Percentiles rank a stretch among this genome's conserved stretches.
These are phyloP conservation scores for Rachicladosporium sp. DNA, from an alignment of 2,329 filamentous ascomycete species.

Conservation along the genomic window DNA sequence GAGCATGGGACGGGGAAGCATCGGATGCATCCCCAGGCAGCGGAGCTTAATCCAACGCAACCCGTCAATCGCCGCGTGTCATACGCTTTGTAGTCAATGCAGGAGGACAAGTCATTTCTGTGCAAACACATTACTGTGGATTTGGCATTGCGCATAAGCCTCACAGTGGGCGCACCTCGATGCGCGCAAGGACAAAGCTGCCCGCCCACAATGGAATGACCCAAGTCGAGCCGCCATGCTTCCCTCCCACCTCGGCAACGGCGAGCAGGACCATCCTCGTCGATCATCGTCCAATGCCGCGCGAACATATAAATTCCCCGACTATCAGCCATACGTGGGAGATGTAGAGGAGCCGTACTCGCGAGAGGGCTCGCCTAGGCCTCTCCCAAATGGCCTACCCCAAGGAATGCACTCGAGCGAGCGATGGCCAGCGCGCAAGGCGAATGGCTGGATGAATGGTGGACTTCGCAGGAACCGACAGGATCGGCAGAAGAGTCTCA, in stretches of 20 bases:
- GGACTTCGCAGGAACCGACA: slow-evolving; percentile 39
- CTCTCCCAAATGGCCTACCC: slow-evolving; percentile 21
- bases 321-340: slow-evolving; percentile 1
- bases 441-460: slow-evolving; percentile 32
- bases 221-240: too few relatives aligned
- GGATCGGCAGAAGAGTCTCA: slow-evolving; percentile 70
- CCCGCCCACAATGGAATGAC: too few relatives aligned
- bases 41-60: too few relatives aligned
- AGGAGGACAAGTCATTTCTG: too few relatives aligned
- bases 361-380: slow-evolving; percentile 11
- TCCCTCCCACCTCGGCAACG: slow-evolving; percentile 8
- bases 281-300: slow-evolving; percentile 15
- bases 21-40: too few relatives aligned
- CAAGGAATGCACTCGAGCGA: slow-evolving; percentile 31
- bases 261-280: slow-evolving; percentile 11
- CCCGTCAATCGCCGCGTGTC: too few relatives aligned
- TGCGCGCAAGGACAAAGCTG: too few relatives aligned
- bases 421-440: slow-evolving; percentile 46
- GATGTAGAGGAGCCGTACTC: slow-evolving; percentile 2
- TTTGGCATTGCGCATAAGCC: too few relatives aligned
- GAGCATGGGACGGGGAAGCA: too few relatives aligned
- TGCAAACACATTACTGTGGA: too few relatives aligned
- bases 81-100: too few relatives aligned
- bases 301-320: slow-evolving; percentile 12
- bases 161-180: too few relatives aligned